Conservation (phyloP, 2,329 filamentous ascomycete species). For the Ophiostoma novo-ulmi region DNA sequence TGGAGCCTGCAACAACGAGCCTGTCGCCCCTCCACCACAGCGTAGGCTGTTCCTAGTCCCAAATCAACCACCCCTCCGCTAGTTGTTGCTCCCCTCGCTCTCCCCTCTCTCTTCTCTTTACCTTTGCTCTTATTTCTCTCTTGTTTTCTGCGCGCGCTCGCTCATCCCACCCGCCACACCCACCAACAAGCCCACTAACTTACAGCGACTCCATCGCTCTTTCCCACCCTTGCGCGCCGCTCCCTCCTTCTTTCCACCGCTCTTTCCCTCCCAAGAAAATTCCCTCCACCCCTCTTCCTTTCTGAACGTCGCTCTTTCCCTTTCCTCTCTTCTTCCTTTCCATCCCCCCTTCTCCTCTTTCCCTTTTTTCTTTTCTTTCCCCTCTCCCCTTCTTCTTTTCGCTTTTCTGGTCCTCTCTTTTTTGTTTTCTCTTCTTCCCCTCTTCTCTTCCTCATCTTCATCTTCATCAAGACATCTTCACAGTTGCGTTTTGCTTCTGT, state of each 20-base stretch:
- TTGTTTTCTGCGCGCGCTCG: conserved; percentile 24
- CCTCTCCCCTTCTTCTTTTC: conserved; percentile 15
- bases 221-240: conserved; percentile 23
- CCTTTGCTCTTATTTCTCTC: conserved; percentile 31
- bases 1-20: neutral
- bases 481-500: neutral
- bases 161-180: conserved; percentile 12
- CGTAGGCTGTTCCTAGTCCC: neutral
- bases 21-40: conserved; percentile 10
- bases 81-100: conserved; percentile 27
- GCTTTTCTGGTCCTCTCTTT: conserved; percentile 23
- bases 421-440: neutral
- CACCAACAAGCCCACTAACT: conserved; percentile 15
- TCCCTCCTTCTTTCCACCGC: conserved; percentile 27
- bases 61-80: conserved; percentile 15
- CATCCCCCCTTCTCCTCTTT: conserved; percentile 30
- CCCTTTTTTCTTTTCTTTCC: conserved; percentile 23
- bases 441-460: neutral
- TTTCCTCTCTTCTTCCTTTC: conserved; percentile 25
- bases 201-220: conserved; percentile 22
- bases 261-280: conserved; percentile 27
- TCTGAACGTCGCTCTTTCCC: conserved; percentile 28
- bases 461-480: conserved; percentile 8
- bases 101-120: conserved; percentile 18
- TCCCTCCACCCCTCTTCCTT: conserved; percentile 28